Conservation (phyloP, 1,139 yeast species). For the Williopsis jadinii region DNA sequence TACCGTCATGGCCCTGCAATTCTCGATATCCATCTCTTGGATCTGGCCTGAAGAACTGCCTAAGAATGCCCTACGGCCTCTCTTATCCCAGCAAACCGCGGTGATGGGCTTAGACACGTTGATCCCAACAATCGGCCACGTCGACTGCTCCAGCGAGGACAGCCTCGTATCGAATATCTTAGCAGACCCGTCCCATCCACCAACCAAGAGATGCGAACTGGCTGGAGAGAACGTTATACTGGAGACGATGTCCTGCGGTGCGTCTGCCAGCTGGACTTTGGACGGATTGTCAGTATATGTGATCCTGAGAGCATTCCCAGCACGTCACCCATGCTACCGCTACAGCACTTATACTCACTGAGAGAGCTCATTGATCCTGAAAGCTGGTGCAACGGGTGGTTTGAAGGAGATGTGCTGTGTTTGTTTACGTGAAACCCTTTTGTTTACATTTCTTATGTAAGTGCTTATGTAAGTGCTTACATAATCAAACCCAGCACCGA, state of each 20-base stretch:
- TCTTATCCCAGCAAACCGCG: constrained; percentile 17
- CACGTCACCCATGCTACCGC: no score
- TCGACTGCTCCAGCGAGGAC: background rate
- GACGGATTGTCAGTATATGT: background rate
- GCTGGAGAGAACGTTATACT: constrained; percentile 29
- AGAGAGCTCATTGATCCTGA: no score
- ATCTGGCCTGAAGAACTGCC: constrained; percentile 39
- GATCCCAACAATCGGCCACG: background rate
- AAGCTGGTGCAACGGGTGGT: no score
- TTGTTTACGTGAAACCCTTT: no score
- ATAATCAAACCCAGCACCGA: no score
- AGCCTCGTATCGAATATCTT: constrained; percentile 29
- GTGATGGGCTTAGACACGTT: constrained; percentile 11
- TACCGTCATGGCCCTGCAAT: constrained; percentile 13
- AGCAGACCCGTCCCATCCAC: constrained; percentile 38
- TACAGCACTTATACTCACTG: no score
- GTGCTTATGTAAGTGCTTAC: no score
- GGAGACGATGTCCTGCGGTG: constrained; percentile 24
- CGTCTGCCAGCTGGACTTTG: constrained; percentile 13
- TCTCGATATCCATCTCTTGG: constrained; percentile 37
- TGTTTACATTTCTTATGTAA: no score
- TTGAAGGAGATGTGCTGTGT: no score
- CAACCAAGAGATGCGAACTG: constrained; percentile 30
- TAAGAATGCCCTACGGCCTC: constrained; percentile 24
- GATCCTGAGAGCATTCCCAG: background rate